Percentiles rank a stretch among this genome's conserved stretches.
These are phyloP conservation scores for Annulohypoxylon stygium DNA, from an alignment of 495 filamentous ascomycete genomes.

Conservation along the genomic window DNA sequence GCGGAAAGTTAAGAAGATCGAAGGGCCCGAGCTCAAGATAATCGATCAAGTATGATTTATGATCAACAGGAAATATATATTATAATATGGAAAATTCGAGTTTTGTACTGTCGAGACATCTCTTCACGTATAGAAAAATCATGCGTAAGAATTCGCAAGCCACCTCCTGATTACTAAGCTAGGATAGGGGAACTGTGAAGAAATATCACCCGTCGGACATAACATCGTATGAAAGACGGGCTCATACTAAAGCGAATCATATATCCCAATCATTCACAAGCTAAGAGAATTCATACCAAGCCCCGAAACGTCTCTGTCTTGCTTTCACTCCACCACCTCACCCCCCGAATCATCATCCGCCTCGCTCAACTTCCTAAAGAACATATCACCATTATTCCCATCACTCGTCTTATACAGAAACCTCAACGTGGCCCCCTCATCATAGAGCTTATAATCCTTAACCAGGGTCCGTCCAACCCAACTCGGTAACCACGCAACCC, in stretches of 20 bases:
- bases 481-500: conserved; percentile 36
- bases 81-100: not conserved
- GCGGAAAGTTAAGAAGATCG: conserved; percentile 44
- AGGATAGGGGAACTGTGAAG: no score
- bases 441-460: conserved; percentile 39
- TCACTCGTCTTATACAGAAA: conserved; percentile 25
- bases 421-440: conserved; percentile 23
- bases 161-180: no score
- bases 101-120: not conserved
- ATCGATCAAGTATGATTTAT: conserved; percentile 26
- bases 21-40: conserved; percentile 35
- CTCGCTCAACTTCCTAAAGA: conserved; percentile 10
- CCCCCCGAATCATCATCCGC: not conserved
- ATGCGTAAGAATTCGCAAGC: no score
- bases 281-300: no score
- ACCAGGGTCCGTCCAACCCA: conserved; percentile 37
- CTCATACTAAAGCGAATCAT: no score
- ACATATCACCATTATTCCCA: conserved; percentile 27
- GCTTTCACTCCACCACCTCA: not conserved
- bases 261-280: no score
- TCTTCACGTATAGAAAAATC: not conserved
- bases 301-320: no score
- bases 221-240: no score
- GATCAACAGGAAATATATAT: not conserved
- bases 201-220: no score